phyloP scores from a whole-genome alignment of 768 basidiomycete species.

The Leccinum sublutescens region DNA sequence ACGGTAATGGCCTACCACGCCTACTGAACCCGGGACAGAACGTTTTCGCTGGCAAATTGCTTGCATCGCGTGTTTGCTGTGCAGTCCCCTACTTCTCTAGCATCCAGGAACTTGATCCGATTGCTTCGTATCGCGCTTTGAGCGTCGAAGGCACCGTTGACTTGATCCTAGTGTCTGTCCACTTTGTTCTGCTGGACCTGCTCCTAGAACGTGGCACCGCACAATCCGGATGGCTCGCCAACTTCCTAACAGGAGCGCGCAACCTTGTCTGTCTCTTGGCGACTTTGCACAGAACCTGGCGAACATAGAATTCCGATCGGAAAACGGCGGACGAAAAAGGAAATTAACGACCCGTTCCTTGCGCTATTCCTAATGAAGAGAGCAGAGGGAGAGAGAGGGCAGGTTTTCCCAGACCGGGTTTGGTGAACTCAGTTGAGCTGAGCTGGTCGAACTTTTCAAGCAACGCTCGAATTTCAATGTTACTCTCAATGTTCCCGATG shows the following conservation, averaged over 20 bases:
- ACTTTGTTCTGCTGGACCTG: not conserved
- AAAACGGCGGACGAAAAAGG: not conserved
- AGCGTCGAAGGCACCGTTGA: constrained; percentile 14
- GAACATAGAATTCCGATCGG: not conserved
- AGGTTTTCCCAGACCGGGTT: not conserved
- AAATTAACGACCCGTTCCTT: not conserved
- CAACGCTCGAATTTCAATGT: not conserved
- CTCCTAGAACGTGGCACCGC: not conserved
- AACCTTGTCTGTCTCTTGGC: not conserved
- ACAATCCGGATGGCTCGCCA: not conserved
- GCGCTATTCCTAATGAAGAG: not conserved
- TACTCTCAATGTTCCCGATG: not conserved
- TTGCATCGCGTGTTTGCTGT: constrained; percentile 9
- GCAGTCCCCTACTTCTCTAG: not conserved
- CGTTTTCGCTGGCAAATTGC: not conserved
- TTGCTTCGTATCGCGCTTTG: constrained; percentile 9
- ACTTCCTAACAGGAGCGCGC: not conserved
- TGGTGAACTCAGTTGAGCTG: constrained; percentile 8
- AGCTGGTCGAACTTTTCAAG: not conserved
- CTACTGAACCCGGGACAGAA: constrained; percentile 1
- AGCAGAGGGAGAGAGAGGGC: not conserved
- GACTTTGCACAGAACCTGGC: not conserved
- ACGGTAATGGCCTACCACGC: not conserved
- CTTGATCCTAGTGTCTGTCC: not conserved
- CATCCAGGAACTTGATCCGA: constrained; percentile 15